A percentile compares a stretch with the other conserved stretches of the same genome.
These are phyloP conservation scores for Phytophthora palmivora DNA, from an alignment of 352 stramenopile genomes.

Conservation along the genomic window DNA sequence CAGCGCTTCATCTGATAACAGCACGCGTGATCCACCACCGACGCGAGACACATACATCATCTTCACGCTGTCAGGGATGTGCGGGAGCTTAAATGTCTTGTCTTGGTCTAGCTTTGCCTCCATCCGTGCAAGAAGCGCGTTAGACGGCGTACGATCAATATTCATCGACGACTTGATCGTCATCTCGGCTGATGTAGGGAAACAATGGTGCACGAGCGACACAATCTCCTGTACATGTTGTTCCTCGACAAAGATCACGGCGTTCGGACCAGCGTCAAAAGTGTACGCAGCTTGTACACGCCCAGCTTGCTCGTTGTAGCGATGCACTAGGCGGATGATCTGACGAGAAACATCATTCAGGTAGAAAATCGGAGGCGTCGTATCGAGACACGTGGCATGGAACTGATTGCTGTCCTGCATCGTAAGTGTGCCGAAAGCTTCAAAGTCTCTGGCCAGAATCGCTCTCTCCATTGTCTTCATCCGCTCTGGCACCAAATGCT, in stretches of 20 bases:
- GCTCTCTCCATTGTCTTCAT: constrained; percentile 92
- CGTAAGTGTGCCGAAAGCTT: constrained; percentile 95
- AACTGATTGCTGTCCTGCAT: constrained; percentile 99
- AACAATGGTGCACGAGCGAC: constrained; percentile 60
- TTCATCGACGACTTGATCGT: constrained; percentile 45
- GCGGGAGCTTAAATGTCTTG: constrained; percentile 29
- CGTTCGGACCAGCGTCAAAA: constrained; percentile 99
- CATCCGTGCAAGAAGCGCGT: constrained; percentile 33
- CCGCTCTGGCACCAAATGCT: constrained; percentile 84
- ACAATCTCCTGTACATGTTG: constrained; percentile 72
- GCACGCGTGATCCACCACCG: constrained; percentile 52
- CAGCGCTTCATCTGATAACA: constrained; percentile 48
- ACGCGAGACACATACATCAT: constrained; percentile 79
- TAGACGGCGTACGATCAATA: constrained; percentile 23
- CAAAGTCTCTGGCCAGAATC: constrained; percentile 94
- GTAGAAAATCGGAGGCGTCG: constrained; percentile 98
- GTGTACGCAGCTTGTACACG: constrained; percentile 95
- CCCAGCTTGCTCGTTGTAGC: constrained; percentile 90
- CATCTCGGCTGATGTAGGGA: constrained; percentile 40
- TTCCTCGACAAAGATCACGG: constrained; percentile 92
- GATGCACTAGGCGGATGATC: constrained; percentile 92
- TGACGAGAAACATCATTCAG: constrained; percentile 94
- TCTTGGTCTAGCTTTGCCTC: constrained; percentile 12
- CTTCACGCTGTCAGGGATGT: constrained; percentile 49
- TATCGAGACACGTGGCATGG: constrained; percentile 98